Conservation (phyloP, 2,329 filamentous ascomycete genomes). For the Botrytis elliptica region DNA sequence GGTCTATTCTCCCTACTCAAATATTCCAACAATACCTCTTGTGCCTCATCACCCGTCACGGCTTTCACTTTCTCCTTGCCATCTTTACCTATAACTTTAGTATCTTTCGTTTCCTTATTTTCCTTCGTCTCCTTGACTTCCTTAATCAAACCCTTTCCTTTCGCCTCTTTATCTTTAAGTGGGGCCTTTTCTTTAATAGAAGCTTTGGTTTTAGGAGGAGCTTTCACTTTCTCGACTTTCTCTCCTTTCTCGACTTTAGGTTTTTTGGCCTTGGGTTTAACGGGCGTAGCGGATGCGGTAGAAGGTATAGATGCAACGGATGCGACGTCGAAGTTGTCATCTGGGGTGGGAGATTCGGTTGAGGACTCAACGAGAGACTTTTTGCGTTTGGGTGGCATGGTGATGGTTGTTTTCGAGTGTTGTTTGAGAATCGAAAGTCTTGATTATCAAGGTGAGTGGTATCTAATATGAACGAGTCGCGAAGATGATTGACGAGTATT, state of each 20-base stretch:
- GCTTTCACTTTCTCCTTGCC: constrained; percentile 35
- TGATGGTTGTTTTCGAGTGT: neutral
- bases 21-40: constrained; percentile 40
- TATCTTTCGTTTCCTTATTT: neutral
- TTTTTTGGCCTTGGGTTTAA: constrained; percentile 18
- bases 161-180: constrained; percentile 20
- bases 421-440: neutral
- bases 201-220: constrained; percentile 11
- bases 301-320: neutral
- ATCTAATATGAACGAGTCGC: neutral
- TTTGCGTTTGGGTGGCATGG: constrained; percentile 20
- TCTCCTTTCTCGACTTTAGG: constrained; percentile 15
- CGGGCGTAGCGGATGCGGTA: constrained; percentile 19
- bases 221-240: constrained; percentile 24
- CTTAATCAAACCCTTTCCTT: constrained; percentile 12
- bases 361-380: constrained; percentile 1
- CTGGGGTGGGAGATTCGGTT: neutral
- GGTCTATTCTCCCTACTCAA: constrained; percentile 43
- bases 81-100: constrained; percentile 24
- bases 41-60: constrained; percentile 38
- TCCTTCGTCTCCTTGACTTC: neutral
- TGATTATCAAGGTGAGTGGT: neutral
- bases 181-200: constrained; percentile 20
- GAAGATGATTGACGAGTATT: neutral
- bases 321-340: constrained; percentile 2